Conservation (phyloP, 305 asterid genomes). For the Fraxinus albicans region DNA sequence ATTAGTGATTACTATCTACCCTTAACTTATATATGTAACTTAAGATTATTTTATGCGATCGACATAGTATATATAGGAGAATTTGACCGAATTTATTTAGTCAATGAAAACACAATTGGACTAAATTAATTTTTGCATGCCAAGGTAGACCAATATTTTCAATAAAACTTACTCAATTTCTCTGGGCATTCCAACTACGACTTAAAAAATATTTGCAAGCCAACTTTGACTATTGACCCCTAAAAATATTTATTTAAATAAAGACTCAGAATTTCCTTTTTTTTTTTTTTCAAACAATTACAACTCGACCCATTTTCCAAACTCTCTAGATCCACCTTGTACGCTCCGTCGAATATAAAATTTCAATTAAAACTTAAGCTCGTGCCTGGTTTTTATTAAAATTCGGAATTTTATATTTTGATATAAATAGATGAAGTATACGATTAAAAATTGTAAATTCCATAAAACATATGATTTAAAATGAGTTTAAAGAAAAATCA, state of each 20-base stretch:
- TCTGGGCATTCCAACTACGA: neutral
- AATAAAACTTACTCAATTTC: neutral
- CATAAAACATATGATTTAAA: too few species aligned
- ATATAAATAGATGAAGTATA: neutral
- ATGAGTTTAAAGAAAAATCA: too few species aligned
- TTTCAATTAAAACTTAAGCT: neutral
- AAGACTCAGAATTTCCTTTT: neutral
- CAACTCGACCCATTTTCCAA: neutral
- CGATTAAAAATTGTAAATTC: too few species aligned
- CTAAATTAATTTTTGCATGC: neutral
- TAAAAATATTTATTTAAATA: neutral
- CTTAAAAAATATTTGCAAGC: neutral
- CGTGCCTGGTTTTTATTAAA: too few species aligned
- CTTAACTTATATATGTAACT: too few species aligned
- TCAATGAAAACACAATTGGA: neutral
- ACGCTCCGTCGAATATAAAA: neutral
- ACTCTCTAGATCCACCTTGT: too few species aligned
- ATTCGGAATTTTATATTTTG: neutral
- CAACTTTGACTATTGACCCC: neutral
- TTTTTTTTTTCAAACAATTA: neutral
- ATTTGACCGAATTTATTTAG: neutral
- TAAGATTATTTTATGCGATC: too few species aligned
- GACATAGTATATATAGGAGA: too few species aligned
- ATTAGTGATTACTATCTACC: too few species aligned
- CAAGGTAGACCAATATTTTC: neutral